phyloP scores from a whole-genome alignment of 2,329 filamentous ascomycete species.

The Claviceps fusiformis region DNA sequence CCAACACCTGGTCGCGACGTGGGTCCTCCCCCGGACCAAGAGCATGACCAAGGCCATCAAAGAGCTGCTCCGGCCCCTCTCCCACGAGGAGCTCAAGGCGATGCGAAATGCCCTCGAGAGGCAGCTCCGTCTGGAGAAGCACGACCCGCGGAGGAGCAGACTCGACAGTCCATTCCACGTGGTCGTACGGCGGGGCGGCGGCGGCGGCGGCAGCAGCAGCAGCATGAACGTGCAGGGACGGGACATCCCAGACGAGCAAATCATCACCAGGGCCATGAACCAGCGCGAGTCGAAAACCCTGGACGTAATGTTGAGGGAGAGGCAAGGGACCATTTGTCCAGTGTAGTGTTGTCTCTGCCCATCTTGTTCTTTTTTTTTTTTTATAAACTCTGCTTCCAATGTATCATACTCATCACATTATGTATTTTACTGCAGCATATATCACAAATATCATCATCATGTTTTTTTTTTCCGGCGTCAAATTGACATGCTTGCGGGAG shows the following conservation, averaged over 20 bases:
- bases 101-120: conserved; percentile 12
- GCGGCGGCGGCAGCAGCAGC: background rate
- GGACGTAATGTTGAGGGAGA: conserved; percentile 2
- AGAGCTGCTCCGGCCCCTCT: conserved; percentile 16
- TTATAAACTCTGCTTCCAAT: background rate
- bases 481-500: no score
- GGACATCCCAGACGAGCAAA: background rate
- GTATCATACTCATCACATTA: background rate
- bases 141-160: background rate
- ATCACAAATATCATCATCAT: no score
- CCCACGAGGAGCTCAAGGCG: conserved; percentile 15
- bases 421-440: no score
- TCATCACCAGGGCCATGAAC: conserved; percentile 1
- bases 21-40: conserved; percentile 11
- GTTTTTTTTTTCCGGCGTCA: no score
- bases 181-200: background rate
- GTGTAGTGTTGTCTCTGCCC: background rate
- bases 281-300: conserved; percentile 2
- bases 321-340: background rate
- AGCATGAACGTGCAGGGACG: background rate
- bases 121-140: conserved; percentile 6
- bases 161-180: conserved; percentile 5
- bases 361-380: background rate
- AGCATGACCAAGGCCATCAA: conserved; percentile 17
- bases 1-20: conserved; percentile 15